phyloP scores from a whole-genome alignment of 129 eudicot species.

The Pittosporum tobira region DNA sequence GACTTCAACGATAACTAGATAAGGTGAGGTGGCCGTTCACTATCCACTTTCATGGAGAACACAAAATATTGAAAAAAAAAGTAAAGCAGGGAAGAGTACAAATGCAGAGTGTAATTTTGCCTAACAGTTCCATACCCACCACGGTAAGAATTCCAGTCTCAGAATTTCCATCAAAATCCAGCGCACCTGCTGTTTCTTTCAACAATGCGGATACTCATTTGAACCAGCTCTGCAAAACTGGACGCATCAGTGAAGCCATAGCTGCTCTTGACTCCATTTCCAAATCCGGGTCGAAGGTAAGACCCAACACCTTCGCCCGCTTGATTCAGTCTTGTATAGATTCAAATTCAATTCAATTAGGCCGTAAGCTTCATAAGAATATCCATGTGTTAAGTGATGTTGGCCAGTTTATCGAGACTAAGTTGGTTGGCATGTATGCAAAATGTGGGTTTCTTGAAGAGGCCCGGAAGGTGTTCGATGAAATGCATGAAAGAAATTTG shows the following conservation, averaged over 20 bases:
- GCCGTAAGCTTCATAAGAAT: constrained; percentile 35
- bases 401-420: constrained; percentile 36
- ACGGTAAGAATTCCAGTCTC: background rate
- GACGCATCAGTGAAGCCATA: constrained; percentile 36
- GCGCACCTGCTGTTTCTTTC: constrained; percentile 3
- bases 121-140: constrained; percentile 25
- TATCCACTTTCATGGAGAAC: no score
- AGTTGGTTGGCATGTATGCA: constrained; percentile 47
- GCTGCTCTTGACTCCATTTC: constrained; percentile 30
- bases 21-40: no score
- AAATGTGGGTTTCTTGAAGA: constrained; percentile 48
- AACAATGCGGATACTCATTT: constrained; percentile 29
- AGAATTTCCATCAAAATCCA: constrained; percentile 22
- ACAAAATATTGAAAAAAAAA: background rate
- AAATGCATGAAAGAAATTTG: constrained; percentile 47
- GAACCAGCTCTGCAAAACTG: constrained; percentile 28
- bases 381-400: constrained; percentile 14
- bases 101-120: constrained; percentile 36
- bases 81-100: constrained; percentile 1
- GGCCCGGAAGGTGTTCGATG: constrained; percentile 50
- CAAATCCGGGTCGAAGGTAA: constrained; percentile 26
- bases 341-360: constrained; percentile 22
- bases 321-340: constrained; percentile 43
- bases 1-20: no score
- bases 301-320: constrained; percentile 24